Evolutionary conservation across 805 yeast species (phyloP), one percentile per base, ranked within the genome.

Genomic region (Maudiozyma pseudohumilis): DNA sequence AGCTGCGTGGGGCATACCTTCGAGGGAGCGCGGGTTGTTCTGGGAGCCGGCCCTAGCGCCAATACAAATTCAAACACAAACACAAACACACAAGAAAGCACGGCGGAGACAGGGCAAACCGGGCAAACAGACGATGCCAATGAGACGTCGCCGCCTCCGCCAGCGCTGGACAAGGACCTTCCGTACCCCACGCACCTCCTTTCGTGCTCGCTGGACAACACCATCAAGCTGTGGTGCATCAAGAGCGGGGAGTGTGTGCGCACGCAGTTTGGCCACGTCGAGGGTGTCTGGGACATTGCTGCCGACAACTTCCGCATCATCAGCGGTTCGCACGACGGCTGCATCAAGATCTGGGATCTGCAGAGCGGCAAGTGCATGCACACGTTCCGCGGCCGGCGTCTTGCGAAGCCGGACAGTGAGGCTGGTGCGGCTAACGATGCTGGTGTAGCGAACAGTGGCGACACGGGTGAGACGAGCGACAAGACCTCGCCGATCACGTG

Each of bases 181-280:
- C 60, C 48, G 44, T 74, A 75, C 41, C 96, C 96, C 11, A 80
- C 94, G 0, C 94, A 89, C 60, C 58, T 88, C 39, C 61, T 88
- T 19, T 80, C 96, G 0, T 86, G 94, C 12, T 85, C 96, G 1
- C 65, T 89, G 42, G 97, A 88, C 59, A 87, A 87, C 60, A 88
- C 96, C 6, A 86, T 88, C 58, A 86, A 88, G 56, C 60, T 89
- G 34, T 88, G 96, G 96, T 94, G 86, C 48, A 80, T 87, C 22
- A 68, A 68, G 44, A 75, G 92, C 1, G 96, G 96, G 3, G 75
- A 77, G 57, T 89, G 97, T 54, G 74, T 87, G 9, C 70, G 96
- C 40, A 92, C 98, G 0, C 89, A 92, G 59, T 92, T 89, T 64
- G 98, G 98, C 2, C 98, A 92, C 56, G 86, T 89, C 38, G 97